Percentiles rank a stretch among this genome's conserved stretches.
phyloP scores from a whole-genome alignment of 306 rosid genomes.

The Geum urbanum region DNA sequence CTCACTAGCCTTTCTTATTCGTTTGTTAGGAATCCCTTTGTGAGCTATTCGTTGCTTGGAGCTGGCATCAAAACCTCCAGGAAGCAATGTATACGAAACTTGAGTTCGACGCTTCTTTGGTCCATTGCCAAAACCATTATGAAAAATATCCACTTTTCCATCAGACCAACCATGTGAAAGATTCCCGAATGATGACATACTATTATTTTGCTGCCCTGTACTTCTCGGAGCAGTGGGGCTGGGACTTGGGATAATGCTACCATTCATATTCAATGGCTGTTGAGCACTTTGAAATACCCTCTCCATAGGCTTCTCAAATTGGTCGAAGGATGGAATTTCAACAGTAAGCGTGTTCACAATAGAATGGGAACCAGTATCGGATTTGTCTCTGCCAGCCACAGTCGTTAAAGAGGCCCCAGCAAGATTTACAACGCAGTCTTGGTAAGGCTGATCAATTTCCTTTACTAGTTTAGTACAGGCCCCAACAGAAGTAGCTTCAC shows the following conservation, averaged over 20 bases:
- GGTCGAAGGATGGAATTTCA: conserved; percentile 56
- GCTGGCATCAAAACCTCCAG: conserved; percentile 54
- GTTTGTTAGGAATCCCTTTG: conserved; percentile 63
- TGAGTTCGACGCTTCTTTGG: conserved; percentile 92
- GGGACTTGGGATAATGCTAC: conserved; percentile 53
- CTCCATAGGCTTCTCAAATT: conserved; percentile 45
- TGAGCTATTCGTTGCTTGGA: conserved; percentile 46
- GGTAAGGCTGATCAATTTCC: conserved; percentile 20
- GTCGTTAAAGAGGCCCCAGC: conserved; percentile 38
- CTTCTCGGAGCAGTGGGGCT: conserved; percentile 86
- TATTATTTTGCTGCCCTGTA: conserved; percentile 60
- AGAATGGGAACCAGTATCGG: conserved; percentile 40
- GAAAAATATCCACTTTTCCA: conserved; percentile 53
- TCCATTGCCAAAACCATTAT: conserved; percentile 67
- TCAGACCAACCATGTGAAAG: conserved; percentile 69
- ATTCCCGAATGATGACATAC: conserved; percentile 48
- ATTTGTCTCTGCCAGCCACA: conserved; percentile 37
- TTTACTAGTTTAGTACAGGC: conserved; percentile 34
- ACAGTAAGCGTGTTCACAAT: conserved; percentile 47
- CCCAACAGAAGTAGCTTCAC: conserved; percentile 35
- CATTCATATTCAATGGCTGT: conserved; percentile 54
- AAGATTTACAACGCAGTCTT: conserved; percentile 23
- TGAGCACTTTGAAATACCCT: conserved; percentile 43
- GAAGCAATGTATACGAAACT: conserved; percentile 76
- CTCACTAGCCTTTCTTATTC: conserved; percentile 78